Conservation (phyloP, 1,139 yeast genomes). For the Komagataea norvegica region DNA sequence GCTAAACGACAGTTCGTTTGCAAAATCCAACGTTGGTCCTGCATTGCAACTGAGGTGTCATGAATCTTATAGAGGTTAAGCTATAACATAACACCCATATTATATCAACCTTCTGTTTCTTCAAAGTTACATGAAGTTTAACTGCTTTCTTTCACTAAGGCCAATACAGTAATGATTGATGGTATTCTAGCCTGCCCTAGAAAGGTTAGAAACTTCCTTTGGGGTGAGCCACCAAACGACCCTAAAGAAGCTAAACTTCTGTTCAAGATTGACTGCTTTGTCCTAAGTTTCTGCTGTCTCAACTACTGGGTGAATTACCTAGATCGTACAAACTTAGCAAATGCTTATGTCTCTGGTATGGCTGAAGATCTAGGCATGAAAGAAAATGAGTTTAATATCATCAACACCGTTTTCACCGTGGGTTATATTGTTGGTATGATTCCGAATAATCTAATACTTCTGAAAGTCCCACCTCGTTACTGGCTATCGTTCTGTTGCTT, state of each 20-base stretch:
- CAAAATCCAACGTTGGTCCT: no score
- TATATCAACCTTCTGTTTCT: no score
- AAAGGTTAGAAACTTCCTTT: conserved; percentile 25
- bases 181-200: conserved; percentile 10
- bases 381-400: conserved; percentile 46
- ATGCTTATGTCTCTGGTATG: conserved; percentile 63
- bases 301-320: conserved; percentile 53
- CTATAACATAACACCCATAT: no score
- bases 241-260: conserved; percentile 40
- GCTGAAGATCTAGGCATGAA: conserved; percentile 45
- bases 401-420: conserved; percentile 53
- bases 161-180: conserved; percentile 4
- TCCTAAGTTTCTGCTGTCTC: conserved; percentile 51
- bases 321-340: conserved; percentile 44
- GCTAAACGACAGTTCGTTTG: no score
- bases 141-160: neutral
- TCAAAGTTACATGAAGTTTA: no score
- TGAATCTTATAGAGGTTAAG: no score
- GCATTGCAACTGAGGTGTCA: no score
- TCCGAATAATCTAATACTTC: conserved; percentile 49
- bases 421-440: conserved; percentile 57
- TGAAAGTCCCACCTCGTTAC: conserved; percentile 48
- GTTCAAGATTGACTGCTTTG: conserved; percentile 50
- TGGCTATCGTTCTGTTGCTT: conserved; percentile 52
- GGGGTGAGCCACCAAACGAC: conserved; percentile 39